Percentiles rank a stretch among this genome's conserved stretches.
These are phyloP conservation scores for Actinomortierella ambigua DNA, from an alignment of 371 early-diverging fungal genomes.

Conservation along the genomic window DNA sequence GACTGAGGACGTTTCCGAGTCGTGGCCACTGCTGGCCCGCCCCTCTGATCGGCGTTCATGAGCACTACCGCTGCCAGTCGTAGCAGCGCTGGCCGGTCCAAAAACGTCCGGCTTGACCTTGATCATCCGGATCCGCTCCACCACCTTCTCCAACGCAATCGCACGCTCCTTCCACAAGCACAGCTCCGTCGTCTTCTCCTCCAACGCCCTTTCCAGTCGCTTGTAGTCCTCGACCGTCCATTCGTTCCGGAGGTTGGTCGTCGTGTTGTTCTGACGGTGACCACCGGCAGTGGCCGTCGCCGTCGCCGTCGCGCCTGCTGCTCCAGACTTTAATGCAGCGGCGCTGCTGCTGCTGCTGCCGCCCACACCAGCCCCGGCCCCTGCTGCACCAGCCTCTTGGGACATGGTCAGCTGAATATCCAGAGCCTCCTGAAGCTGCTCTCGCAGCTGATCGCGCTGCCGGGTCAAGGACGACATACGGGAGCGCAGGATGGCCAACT, in stretches of 20 bases:
- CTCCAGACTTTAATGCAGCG: too few species aligned
- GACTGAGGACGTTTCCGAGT: conserved; percentile 25
- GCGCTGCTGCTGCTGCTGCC: too few species aligned
- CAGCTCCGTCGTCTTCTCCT: conserved; percentile 35
- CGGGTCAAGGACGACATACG: conserved; percentile 32
- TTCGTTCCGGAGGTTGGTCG: too few species aligned
- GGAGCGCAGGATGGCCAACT: conserved; percentile 38
- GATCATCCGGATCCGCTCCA: conserved; percentile 44
- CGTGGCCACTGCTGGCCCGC: too few species aligned
- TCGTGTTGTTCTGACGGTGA: too few species aligned
- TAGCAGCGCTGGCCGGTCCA: too few species aligned
- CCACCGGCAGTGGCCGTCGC: too few species aligned
- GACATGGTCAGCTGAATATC: conserved; percentile 39
- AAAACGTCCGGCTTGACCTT: conserved; percentile 40
- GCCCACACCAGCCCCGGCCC: too few species aligned
- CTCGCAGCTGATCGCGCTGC: conserved; percentile 36
- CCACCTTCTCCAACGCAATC: conserved; percentile 39
- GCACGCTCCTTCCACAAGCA: conserved; percentile 43
- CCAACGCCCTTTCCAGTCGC: conserved; percentile 34
- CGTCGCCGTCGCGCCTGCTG: too few species aligned
- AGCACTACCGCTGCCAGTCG: conserved; percentile 28
- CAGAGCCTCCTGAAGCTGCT: conserved; percentile 43
- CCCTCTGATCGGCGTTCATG: conserved; percentile 18
- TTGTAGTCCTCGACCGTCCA: conserved; percentile 42
- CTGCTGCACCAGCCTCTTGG: conserved; percentile 21